Base-by-base conservation (phyloP, 495 filamentous ascomycete species). In the Aspergillus sclerotiicarbonarius region DNA sequence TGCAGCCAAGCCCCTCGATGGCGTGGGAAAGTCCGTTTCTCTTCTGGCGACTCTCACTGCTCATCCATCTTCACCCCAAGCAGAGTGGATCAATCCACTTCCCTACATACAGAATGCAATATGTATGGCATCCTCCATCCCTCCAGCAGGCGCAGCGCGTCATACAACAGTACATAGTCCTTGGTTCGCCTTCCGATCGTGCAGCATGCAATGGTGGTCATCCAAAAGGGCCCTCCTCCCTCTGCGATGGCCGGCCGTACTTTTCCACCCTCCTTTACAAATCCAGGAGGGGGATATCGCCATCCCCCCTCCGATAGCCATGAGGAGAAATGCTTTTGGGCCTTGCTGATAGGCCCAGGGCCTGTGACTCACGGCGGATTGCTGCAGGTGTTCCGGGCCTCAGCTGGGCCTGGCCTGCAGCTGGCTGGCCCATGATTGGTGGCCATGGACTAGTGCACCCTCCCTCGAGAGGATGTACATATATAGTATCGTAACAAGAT, bases 381-480 rank as follows among this genome's bases (percentile, higher is more conserved):
- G 15, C 47, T 50, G 47, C 47, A 50, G 47, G 47, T 50, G 47
- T 25, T 31, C 25, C 15, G 15, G 32, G 16, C 35, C n/a, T 21
- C 20, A 53, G 35, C 51, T 15, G 32, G 16, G n/a, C 12, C 18
- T 18, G 51, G 13, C 33, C 35, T 20, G 30, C 33, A 33, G 44
- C 62, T 62, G 49, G 60, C 66, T 67, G 52, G 54, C 60, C 59
- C 12, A 19, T 21, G 33, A 41, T 59, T 25, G 20, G 41, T 29
- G 5, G 25, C 47, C 1, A n/a, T n/a, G 7, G 13, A n/a, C 37
- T n/a, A 3, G n/a, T 41, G 13, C 13, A 15, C 13, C 37, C 37
- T 41, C 13, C 37, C 13, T 41, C 12, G n/a, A n/a, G n/a, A n/a
- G 37, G 37, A n/a, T 41, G 13, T 41, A 41, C 5, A 25, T 25